Base-by-base conservation (phyloP, 2,329 filamentous ascomycete species). In the Onygenales sp. region DNA sequence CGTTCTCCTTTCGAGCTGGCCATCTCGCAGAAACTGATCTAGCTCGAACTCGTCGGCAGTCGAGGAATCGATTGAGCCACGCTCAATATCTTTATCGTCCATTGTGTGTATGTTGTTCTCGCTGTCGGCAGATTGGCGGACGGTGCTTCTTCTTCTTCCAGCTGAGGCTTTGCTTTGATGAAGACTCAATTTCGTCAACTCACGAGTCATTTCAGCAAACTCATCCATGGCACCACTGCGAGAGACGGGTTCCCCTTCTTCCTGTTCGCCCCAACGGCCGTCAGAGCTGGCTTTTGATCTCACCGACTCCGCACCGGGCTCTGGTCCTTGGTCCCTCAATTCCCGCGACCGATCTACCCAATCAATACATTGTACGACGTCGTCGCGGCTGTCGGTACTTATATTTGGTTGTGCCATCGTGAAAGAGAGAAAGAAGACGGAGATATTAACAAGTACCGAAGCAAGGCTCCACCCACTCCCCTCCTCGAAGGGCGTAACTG, bases 231-330 rank as follows among this genome's bases (percentile, higher is more conserved):
- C 81, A 45, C 71, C 69, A 8, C 69, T 68, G 41, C 76, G 74
- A 60, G 75, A 77, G 58, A 78, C 73, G 8, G 77, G 73, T 27
- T 76, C 75, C 5, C 80, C 81, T 32, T 75, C 72, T 63, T 83
- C 79, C 45, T 73, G 69, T 64, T 86, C 83, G 11, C 83, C 83
- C 83, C 83, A 86, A 17, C 78, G 82, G 36, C 81, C 80, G 48
- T 73, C 72, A 11, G 17, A 14, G 31, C 39, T 49, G 14, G 42
- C 33, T 21, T 49, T 36, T 17, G 46, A 49, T 31, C 2, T 27
- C 21, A 27, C 35, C 5, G 46, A 21, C 36, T 31, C n/a, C 21
- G 21, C 21, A 27, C 21, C 21, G 21, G 21, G 21, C 21, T 39
- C 46, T 41, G 46, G 14, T 11, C 21, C 35, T 21, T 27, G 8